Percentiles rank a stretch among this genome's conserved stretches.
phyloP scores from a whole-genome alignment of 139 green algal genomes.

The Chlamydomonas incerta region DNA sequence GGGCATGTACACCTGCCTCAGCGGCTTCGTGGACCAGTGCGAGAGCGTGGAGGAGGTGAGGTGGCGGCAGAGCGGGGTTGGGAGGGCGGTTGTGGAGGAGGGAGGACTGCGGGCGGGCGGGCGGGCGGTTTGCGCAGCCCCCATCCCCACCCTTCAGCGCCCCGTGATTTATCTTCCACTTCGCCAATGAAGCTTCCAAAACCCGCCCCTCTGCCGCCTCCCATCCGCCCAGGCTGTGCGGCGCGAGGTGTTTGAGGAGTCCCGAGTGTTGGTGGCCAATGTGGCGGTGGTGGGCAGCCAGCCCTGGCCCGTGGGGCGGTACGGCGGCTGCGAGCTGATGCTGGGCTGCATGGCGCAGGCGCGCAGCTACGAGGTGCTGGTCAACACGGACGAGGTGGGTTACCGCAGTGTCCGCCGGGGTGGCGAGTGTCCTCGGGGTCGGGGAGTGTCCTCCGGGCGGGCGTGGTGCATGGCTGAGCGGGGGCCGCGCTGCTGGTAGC shows the following conservation, averaged over 20 bases:
- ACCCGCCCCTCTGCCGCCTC: background rate
- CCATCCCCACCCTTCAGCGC: too few species aligned
- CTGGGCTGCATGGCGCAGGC: conserved; percentile 87
- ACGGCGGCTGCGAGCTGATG: conserved; percentile 88
- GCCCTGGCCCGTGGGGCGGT: conserved; percentile 81
- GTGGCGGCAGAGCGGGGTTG: too few species aligned
- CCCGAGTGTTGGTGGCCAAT: conserved; percentile 57
- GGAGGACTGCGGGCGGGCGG: too few species aligned
- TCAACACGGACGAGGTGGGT: conserved; percentile 72
- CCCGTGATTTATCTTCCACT: background rate
- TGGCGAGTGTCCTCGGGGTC: too few species aligned
- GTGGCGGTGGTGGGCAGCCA: conserved; percentile 69
- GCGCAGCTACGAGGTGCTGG: conserved; percentile 61
- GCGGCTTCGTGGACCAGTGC: conserved; percentile 85
- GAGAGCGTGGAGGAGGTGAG: conserved; percentile 84
- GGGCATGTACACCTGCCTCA: conserved; percentile 85
- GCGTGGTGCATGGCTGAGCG: too few species aligned
- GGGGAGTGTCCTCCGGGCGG: too few species aligned
- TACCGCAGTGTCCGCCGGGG: too few species aligned
- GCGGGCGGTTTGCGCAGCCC: too few species aligned
- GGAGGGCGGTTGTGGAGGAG: too few species aligned
- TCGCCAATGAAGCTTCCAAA: background rate
- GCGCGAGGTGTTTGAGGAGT: conserved; percentile 80
- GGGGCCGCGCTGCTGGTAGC: too few species aligned
- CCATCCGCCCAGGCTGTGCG: conserved; percentile 64